Conservation (phyloP, 2,329 filamentous ascomycete species). For the Fusarium bulbicola region DNA sequence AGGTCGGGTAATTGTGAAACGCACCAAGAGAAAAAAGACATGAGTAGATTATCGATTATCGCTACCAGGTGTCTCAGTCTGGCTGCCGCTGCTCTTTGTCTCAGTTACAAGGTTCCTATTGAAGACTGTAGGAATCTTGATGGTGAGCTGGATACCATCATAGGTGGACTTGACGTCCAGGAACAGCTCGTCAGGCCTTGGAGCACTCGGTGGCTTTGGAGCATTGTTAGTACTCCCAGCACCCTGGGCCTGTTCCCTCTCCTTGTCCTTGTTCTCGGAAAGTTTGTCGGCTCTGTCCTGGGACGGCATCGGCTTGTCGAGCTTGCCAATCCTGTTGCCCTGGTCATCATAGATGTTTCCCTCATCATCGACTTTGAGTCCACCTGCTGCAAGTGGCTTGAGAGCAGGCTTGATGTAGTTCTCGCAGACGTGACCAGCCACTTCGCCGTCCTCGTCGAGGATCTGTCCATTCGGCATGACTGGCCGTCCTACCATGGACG, state of each 20-base stretch:
- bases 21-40: conserved; percentile 10
- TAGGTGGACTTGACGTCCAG: conserved; percentile 66
- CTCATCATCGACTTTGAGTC: conserved; percentile 64
- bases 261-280: conserved; percentile 10
- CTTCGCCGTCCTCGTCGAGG: conserved; percentile 81
- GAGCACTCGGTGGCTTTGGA: conserved; percentile 46
- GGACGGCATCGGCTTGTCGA: conserved; percentile 55
- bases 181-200: conserved; percentile 60
- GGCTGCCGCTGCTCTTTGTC: conserved; percentile 19
- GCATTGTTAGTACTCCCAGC: not conserved
- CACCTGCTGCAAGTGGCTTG: conserved; percentile 60
- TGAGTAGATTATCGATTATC: conserved; percentile 25
- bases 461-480: conserved; percentile 59
- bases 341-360: conserved; percentile 67
- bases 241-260: not conserved
- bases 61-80: conserved; percentile 12
- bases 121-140: conserved; percentile 66
- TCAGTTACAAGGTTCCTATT: conserved; percentile 44
- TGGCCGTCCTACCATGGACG: conserved; percentile 61
- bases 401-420: conserved; percentile 59
- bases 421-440: conserved; percentile 78
- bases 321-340: conserved; percentile 68
- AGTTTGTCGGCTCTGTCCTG: conserved; percentile 6
- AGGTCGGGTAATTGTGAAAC: conserved; percentile 29
- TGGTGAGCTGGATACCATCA: conserved; percentile 66